Evolutionary conservation across 192 early-diverging fungal genomes (phyloP).

Genomic region (Linnemannia schmuckeri): DNA sequence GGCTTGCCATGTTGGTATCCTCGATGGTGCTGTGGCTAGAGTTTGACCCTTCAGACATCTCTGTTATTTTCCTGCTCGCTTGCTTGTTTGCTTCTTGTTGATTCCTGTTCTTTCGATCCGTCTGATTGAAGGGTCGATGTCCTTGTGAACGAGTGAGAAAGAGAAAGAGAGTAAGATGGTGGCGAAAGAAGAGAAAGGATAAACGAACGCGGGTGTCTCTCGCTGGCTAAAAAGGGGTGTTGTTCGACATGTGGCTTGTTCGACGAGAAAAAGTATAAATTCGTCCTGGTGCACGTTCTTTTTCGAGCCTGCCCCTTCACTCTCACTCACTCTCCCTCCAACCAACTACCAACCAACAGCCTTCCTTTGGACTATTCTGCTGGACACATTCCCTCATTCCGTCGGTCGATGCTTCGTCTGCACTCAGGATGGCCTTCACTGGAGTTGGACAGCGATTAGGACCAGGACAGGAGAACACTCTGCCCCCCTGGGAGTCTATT

Average conservation of each 20-base stretch:
- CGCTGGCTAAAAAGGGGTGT: neutral
- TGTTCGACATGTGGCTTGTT: constrained; percentile 6
- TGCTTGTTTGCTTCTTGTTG: neutral
- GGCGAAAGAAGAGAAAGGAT: neutral
- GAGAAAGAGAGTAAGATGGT: neutral
- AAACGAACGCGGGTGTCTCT: neutral
- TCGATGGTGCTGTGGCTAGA: constrained; percentile 44
- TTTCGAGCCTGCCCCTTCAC: neutral
- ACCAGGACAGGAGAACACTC: constrained; percentile 10
- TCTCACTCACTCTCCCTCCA: neutral
- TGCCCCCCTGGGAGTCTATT: neutral
- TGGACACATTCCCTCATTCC: neutral
- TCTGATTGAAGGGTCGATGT: neutral
- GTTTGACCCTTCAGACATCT: constrained; percentile 46
- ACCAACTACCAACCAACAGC: neutral
- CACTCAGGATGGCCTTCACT: constrained; percentile 33
- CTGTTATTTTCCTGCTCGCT: neutral
- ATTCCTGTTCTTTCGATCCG: neutral
- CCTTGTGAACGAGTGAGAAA: neutral
- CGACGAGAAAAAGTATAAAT: constrained; percentile 3
- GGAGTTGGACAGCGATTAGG: constrained; percentile 37
- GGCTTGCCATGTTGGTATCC: constrained; percentile 52
- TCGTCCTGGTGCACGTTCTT: neutral
- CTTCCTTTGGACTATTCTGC: neutral
- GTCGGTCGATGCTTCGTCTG: neutral